Conservation (phyloP, 148 eudicot species). For the Diospyros lotus region DNA sequence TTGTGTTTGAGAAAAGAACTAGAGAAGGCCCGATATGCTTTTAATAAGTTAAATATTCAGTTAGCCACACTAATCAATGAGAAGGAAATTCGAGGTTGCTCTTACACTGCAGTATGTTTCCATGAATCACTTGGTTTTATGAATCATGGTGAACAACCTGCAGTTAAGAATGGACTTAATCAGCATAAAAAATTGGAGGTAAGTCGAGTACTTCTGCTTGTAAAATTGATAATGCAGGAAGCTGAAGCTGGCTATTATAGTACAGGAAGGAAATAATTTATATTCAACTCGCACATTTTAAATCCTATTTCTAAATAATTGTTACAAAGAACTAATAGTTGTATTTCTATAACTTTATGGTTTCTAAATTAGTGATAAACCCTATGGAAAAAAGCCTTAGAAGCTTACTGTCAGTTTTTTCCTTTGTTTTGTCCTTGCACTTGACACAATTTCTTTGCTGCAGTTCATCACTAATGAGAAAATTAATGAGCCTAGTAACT, state of each 20-base stretch:
- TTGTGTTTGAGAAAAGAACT: conserved; percentile 26
- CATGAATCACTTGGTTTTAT: conserved; percentile 7
- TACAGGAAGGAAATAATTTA: conserved; percentile 21
- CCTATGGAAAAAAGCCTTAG: background rate
- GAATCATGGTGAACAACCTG: conserved; percentile 3
- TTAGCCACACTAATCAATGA: conserved; percentile 14
- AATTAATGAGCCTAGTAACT: conserved; percentile 18
- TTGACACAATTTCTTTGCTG: background rate
- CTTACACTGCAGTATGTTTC: background rate
- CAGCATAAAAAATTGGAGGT: background rate
- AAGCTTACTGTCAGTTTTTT: background rate
- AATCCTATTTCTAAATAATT: background rate
- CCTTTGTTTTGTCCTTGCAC: background rate
- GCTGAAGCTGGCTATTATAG: conserved; percentile 16
- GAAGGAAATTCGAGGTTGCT: conserved; percentile 10
- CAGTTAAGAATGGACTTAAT: conserved; percentile 5
- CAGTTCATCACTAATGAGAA: conserved; percentile 26
- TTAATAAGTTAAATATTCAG: conserved; percentile 23
- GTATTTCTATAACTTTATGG: background rate
- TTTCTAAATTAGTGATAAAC: no score
- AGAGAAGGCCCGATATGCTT: conserved; percentile 22
- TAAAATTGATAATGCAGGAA: conserved; percentile 12
- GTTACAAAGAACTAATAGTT: background rate
- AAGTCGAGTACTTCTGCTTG: conserved; percentile 5
- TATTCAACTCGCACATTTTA: background rate